These are phyloP conservation scores for Sphaerulina populicola DNA, from an alignment of 2,329 filamentous ascomycete species.

Conservation along the genomic window DNA sequence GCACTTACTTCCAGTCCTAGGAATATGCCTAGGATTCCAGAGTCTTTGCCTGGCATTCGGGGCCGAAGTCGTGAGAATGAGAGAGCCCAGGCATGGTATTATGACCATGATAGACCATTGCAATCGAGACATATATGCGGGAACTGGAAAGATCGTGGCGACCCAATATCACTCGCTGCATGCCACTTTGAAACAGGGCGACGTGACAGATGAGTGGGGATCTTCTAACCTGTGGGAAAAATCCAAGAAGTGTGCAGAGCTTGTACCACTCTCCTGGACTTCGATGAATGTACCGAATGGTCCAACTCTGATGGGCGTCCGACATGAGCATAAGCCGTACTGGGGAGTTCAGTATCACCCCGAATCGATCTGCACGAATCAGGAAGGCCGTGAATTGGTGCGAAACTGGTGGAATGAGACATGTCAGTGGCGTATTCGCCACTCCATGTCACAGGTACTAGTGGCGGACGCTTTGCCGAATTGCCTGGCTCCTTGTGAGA, in stretches of 20 bases:
- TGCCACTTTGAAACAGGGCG: constrained; percentile 35
- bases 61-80: constrained; percentile 56
- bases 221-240: constrained; percentile 33
- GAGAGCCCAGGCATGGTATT: constrained; percentile 74
- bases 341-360: constrained; percentile 89
- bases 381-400: constrained; percentile 56
- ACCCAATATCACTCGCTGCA: constrained; percentile 68
- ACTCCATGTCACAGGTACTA: not conserved
- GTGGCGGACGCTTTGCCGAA: not conserved
- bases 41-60: constrained; percentile 64
- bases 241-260: constrained; percentile 30
- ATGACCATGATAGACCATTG: constrained; percentile 58
- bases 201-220: constrained; percentile 31
- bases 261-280: constrained; percentile 45
- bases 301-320: constrained; percentile 66
- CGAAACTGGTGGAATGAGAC: constrained; percentile 67
- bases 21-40: constrained; percentile 85
- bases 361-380: constrained; percentile 76
- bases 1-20: constrained; percentile 65
- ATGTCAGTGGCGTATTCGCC: constrained; percentile 19
- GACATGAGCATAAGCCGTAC: constrained; percentile 60
- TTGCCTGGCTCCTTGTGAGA: not conserved
- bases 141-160: constrained; percentile 53
- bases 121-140: constrained; percentile 56
- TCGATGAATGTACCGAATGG: constrained; percentile 42